These are phyloP conservation scores for Proliferodiscus dingleyae DNA, from an alignment of 2,329 filamentous ascomycete genomes.

Conservation along the genomic window DNA sequence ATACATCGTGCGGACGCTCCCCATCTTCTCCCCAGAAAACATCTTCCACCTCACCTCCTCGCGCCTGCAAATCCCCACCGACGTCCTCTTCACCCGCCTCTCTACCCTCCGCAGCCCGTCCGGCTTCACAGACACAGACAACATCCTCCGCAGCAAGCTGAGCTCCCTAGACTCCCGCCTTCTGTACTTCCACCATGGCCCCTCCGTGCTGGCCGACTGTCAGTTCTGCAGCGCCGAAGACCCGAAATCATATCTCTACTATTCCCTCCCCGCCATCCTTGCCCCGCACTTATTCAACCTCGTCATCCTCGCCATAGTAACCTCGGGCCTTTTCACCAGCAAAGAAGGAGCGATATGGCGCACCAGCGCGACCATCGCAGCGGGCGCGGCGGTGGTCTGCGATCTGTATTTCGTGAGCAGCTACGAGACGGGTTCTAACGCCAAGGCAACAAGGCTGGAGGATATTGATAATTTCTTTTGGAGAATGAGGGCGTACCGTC, in stretches of 20 bases:
- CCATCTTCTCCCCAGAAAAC: conserved; percentile 69
- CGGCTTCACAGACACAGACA: conserved; percentile 55
- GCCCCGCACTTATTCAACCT: conserved; percentile 79
- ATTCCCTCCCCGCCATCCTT: conserved; percentile 68
- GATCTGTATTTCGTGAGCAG: conserved; percentile 63
- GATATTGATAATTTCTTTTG: conserved; percentile 71
- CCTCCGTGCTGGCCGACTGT: conserved; percentile 66
- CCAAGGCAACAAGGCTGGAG: conserved; percentile 52
- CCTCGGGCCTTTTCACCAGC: conserved; percentile 62
- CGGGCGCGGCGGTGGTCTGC: conserved; percentile 50
- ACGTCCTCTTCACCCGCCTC: conserved; percentile 78
- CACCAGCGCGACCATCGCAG: conserved; percentile 59
- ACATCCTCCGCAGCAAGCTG: conserved; percentile 62
- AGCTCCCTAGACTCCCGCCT: conserved; percentile 66
- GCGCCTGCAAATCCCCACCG: conserved; percentile 77
- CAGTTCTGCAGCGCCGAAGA: conserved; percentile 77
- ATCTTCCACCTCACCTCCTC: conserved; percentile 74
- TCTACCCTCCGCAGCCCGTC: conserved; percentile 46
- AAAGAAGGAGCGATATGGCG: conserved; percentile 64
- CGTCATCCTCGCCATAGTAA: conserved; percentile 64
- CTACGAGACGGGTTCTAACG: conserved; percentile 63
- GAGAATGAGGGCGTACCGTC: conserved; percentile 59
- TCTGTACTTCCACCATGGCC: conserved; percentile 80
- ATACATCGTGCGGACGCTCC: conserved; percentile 59
- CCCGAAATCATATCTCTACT: conserved; percentile 68